These are phyloP conservation scores for Boletellus ananas DNA, from an alignment of 768 basidiomycete species.

Conservation along the genomic window DNA sequence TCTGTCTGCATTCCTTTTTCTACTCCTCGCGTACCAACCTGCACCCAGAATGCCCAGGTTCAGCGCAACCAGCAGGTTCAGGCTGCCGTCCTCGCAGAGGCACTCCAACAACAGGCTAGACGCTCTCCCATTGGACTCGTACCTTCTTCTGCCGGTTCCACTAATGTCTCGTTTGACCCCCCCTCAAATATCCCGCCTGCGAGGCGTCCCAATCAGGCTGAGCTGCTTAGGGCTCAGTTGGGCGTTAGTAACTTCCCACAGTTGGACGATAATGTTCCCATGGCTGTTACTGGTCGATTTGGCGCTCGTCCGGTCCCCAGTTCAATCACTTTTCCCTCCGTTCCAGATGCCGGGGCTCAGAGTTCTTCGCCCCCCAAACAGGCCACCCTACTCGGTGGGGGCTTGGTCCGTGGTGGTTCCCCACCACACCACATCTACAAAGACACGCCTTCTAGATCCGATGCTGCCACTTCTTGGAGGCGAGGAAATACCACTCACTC, in stretches of 20 bases:
- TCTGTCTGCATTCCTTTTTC: conserved; percentile 26
- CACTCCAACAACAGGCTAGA: conserved; percentile 48
- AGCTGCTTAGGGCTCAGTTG: conserved; percentile 60
- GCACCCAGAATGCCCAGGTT: conserved; percentile 55
- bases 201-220: conserved; percentile 68
- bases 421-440: conserved; percentile 36
- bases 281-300: conserved; percentile 80
- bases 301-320: conserved; percentile 52
- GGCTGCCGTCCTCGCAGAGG: conserved; percentile 63
- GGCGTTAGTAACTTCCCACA: conserved; percentile 34
- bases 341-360: conserved; percentile 43
- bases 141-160: conserved; percentile 74
- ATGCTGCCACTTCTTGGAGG: conserved; percentile 77
- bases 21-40: conserved; percentile 8
- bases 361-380: conserved; percentile 44
- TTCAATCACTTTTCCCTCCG: conserved; percentile 37
- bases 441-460: conserved; percentile 70
- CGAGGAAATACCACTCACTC: conserved; percentile 69
- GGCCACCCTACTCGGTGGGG: conserved; percentile 70
- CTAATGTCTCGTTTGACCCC: conserved; percentile 60
- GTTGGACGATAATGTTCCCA: conserved; percentile 62
- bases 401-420: conserved; percentile 60
- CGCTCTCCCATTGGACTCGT: conserved; percentile 28
- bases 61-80: conserved; percentile 63
- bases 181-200: conserved; percentile 54